phyloP scores from a whole-genome alignment of 2,329 filamentous ascomycete genomes.

The Monilinia vaccinii-corymbosi region DNA sequence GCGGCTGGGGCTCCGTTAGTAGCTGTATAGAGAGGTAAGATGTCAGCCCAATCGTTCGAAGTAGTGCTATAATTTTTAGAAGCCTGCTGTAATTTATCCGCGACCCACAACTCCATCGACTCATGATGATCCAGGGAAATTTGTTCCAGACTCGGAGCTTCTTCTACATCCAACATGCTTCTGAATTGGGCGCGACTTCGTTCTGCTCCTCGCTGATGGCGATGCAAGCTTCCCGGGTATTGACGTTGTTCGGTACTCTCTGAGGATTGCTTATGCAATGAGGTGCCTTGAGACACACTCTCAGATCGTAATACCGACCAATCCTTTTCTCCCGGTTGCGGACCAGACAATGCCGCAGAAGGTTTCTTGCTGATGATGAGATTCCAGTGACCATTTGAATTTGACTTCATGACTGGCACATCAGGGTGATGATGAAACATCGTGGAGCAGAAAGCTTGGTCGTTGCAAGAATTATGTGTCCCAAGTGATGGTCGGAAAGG shows the following conservation, averaged over 20 bases:
- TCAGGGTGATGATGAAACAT: neutral
- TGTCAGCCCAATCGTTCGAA: slow-evolving; percentile 28
- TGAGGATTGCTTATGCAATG: slow-evolving; percentile 8
- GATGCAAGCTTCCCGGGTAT: slow-evolving; percentile 23
- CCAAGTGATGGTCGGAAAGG: neutral
- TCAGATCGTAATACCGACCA: slow-evolving; percentile 2
- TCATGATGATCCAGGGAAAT: slow-evolving; percentile 18
- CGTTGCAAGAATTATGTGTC: neutral
- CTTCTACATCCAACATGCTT: slow-evolving; percentile 47
- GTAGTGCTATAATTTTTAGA: slow-evolving; percentile 22
- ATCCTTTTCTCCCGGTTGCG: neutral
- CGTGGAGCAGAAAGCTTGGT: neutral
- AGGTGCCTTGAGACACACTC: slow-evolving; percentile 1
- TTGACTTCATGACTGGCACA: neutral
- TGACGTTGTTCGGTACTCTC: slow-evolving; percentile 5
- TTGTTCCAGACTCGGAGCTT: slow-evolving; percentile 32
- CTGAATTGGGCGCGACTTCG: slow-evolving; percentile 33
- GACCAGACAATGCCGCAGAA: neutral
- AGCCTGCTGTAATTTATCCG: slow-evolving; percentile 20
- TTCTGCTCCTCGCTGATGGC: slow-evolving; percentile 19
- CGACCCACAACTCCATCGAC: slow-evolving; percentile 26
- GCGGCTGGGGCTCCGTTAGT: slow-evolving; percentile 27
- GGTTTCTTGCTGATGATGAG: neutral
- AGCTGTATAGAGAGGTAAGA: slow-evolving; percentile 29
- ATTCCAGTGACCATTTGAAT: neutral